Base-by-base conservation (phyloP, 1,139 yeast genomes). In the Yamadazyma jaroonii region DNA sequence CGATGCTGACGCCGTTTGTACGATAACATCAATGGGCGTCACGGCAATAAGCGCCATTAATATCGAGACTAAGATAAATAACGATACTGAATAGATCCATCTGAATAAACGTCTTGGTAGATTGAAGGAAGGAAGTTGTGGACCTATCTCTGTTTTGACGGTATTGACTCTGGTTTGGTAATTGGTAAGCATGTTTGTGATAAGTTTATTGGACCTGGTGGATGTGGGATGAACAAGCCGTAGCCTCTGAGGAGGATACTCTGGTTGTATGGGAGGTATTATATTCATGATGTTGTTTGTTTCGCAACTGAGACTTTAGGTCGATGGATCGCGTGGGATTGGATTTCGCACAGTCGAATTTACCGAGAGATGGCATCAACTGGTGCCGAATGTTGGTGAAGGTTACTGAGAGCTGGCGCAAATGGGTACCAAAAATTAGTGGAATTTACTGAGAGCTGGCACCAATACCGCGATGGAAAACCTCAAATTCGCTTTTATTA, bases 21-120 rank as follows among this genome's bases (percentile, higher is more conserved):
- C 77, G 43, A 84, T 74, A 34, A 84, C 80, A 58, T 86, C 95
- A n/a, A 84, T 71, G 2, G 89, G 89, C 0, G 89, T 74, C 6
- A 82, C 85, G 3, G 82, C 66, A 9, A 81, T 64, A 41, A 85
- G 74, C 2, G 79, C 84, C 25, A 78, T 53, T 34, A 78, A 64
- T 21, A 81, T 51, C 3, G 77, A 49, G 31, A 79, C 53, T 29
- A 79, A 63, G n/a, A 80, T 53, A 13, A 72, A 61, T 39, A 79
- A 62, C 11, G 87, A 77, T 31, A 74, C 63, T 31, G 80, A 72
- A 52, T 80, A 81, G 22, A 79, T 58, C 81, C 80, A 76, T 41
- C 57, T 56, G 41, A 74, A 55, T 2, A 72, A 50, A 25, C 67
- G 56, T 46, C 62, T 59, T 8, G 77, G 76, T n/a, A 48, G 30